These are phyloP conservation scores for Clavaria fumosa DNA, from an alignment of 768 basidiomycete genomes.

Conservation along the genomic window DNA sequence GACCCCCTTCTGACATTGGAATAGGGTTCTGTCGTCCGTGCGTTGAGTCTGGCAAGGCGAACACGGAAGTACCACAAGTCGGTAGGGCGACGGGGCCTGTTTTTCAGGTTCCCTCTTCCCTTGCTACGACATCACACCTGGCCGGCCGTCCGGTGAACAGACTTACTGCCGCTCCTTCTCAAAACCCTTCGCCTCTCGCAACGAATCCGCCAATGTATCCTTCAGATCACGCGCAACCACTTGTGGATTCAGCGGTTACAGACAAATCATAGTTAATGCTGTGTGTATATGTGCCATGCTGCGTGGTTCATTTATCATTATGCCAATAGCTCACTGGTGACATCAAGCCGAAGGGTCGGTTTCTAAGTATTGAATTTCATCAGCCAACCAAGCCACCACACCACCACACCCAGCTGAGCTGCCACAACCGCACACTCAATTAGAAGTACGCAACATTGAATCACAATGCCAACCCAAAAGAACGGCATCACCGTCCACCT, in stretches of 20 bases:
- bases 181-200: neutral
- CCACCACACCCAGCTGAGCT: conserved; percentile 39
- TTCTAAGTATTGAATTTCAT: conserved; percentile 27
- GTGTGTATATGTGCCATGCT: no score
- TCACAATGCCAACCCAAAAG: conserved; percentile 46
- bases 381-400: conserved; percentile 70
- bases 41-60: conserved; percentile 36
- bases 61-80: neutral
- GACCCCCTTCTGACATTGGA: neutral
- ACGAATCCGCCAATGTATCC: neutral
- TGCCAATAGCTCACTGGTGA: no score
- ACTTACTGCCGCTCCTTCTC: neutral
- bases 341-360: neutral
- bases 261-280: no score
- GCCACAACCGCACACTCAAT: conserved; percentile 42
- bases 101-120: no score
- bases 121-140: no score
- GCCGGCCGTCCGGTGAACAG: no score
- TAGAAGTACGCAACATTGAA: conserved; percentile 54
- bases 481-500: conserved; percentile 49
- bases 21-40: conserved; percentile 58
- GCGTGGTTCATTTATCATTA: no score
- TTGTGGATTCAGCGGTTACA: no score
- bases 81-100: neutral
- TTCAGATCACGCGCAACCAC: no score